Evolutionary conservation across 2,329 filamentous ascomycete genomes (phyloP).

Genomic region (Eurotiales sp.): DNA sequence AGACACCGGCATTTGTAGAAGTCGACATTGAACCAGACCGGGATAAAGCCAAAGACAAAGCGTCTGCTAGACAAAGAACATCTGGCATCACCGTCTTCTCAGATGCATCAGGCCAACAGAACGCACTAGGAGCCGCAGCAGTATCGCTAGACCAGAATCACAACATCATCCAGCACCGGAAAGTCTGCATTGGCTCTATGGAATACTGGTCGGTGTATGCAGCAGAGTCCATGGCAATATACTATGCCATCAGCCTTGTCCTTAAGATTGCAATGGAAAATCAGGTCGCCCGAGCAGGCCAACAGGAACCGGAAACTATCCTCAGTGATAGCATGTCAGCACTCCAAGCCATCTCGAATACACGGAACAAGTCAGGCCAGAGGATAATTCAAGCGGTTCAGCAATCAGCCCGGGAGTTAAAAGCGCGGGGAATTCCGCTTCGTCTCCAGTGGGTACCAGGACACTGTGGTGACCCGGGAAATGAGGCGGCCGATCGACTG

Average conservation of each 20-base stretch:
- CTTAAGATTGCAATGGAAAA: no score
- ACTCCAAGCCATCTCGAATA: no score
- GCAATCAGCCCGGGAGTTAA: no score
- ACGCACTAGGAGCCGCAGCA: slow-evolving; percentile 4
- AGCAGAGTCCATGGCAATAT: slow-evolving; percentile 17
- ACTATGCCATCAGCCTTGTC: slow-evolving; percentile 16
- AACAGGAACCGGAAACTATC: slow-evolving; percentile 17
- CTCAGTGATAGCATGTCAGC: no score
- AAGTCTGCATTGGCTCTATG: slow-evolving; percentile 7
- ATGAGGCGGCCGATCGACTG: no score
- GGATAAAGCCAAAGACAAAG: slow-evolving; percentile 19
- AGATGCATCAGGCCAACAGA: slow-evolving; percentile 13
- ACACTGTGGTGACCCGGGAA: no score
- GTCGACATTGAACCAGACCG: slow-evolving; percentile 22
- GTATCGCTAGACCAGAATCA: slow-evolving; percentile 15
- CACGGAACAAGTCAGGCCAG: no score
- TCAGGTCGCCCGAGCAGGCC: slow-evolving; percentile 4
- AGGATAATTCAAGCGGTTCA: no score
- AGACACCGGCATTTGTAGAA: slow-evolving; percentile 17
- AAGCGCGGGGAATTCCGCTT: no score
- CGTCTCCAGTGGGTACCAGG: no score
- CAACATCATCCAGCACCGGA: slow-evolving; percentile 6
- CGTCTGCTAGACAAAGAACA: neutral
- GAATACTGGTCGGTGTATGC: slow-evolving; percentile 17
- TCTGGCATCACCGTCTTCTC: neutral